Evolutionary conservation across 2,329 filamentous ascomycete genomes (phyloP).

Genomic region (Colletotrichum siamense): DNA sequence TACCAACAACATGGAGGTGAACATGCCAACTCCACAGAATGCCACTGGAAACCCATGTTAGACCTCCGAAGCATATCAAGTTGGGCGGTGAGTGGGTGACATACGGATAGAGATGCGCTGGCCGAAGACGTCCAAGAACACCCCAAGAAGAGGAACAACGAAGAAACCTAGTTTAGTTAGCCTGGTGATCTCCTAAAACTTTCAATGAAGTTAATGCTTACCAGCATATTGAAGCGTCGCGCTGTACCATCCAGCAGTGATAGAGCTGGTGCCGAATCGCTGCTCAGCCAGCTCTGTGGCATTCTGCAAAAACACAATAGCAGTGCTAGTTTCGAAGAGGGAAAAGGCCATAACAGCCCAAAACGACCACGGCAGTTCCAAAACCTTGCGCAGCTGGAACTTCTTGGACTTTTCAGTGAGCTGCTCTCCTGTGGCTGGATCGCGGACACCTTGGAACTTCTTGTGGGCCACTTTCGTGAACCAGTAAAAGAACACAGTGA

Average conservation of each 20-base stretch:
- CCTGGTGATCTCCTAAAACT: accelerated
- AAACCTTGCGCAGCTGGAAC: slow-evolving; percentile 58
- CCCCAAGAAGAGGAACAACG: slow-evolving; percentile 58
- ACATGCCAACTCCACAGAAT: slow-evolving; percentile 50
- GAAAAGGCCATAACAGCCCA: slow-evolving; percentile 62
- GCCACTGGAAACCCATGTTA: slow-evolving; percentile 28
- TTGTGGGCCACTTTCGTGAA: slow-evolving; percentile 58
- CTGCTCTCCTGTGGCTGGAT: slow-evolving; percentile 62
- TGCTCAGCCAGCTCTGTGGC: slow-evolving; percentile 67
- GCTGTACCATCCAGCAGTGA: slow-evolving; percentile 67
- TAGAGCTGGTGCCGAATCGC: slow-evolving; percentile 57
- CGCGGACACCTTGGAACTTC: slow-evolving; percentile 49
- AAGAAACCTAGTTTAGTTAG: slow-evolving; percentile 48
- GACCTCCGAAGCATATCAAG: not conserved
- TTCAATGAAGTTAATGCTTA: not conserved
- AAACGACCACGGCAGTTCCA: slow-evolving; percentile 64
- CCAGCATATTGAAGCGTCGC: slow-evolving; percentile 57
- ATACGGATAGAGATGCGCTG: slow-evolving; percentile 51
- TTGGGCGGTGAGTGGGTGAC: not conserved
- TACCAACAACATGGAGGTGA: slow-evolving; percentile 56
- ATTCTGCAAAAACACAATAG: slow-evolving; percentile 59
- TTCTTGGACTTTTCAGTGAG: slow-evolving; percentile 64
- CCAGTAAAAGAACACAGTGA: slow-evolving; percentile 58
- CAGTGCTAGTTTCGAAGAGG: slow-evolving; percentile 63
- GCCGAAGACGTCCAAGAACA: slow-evolving; percentile 62